phyloP scores from a whole-genome alignment of 176 grass and related monocot species.

The Bothriochloa decipiens region DNA sequence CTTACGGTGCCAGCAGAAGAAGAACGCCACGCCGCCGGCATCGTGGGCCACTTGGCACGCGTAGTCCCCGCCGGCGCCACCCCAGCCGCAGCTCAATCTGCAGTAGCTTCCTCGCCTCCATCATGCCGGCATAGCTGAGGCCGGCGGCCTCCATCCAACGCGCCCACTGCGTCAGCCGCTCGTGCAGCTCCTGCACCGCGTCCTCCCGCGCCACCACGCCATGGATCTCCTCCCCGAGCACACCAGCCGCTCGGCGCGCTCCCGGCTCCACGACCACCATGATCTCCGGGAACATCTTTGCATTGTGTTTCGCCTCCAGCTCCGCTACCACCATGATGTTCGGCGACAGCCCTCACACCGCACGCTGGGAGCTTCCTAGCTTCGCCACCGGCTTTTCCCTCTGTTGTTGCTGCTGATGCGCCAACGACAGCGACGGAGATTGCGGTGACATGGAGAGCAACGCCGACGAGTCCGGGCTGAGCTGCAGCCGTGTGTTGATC shows the following conservation, averaged over 20 bases:
- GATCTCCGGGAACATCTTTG: background rate
- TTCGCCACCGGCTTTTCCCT: background rate
- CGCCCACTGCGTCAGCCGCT: slow-evolving; percentile 45
- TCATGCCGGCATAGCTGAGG: slow-evolving; percentile 29
- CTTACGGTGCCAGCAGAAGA: slow-evolving; percentile 58
- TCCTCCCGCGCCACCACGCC: slow-evolving; percentile 41
- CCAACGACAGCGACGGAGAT: background rate
- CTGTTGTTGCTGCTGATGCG: background rate
- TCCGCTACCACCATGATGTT: background rate
- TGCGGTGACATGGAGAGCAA: slow-evolving; percentile 20
- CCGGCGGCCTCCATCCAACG: slow-evolving; percentile 44
- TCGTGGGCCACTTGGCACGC: slow-evolving; percentile 53
- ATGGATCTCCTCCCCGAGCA: background rate
- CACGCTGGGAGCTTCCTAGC: background rate
- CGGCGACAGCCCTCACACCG: background rate
- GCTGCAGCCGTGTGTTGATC: slow-evolving; percentile 55
- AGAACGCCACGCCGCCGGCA: slow-evolving; percentile 34
- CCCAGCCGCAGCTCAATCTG: slow-evolving; percentile 48
- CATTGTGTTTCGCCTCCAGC: too few relatives aligned
- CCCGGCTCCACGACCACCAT: slow-evolving; percentile 25
- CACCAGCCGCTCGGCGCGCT: slow-evolving; percentile 19
- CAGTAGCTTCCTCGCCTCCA: slow-evolving; percentile 57
- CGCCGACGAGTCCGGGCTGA: slow-evolving; percentile 48
- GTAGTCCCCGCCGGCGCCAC: background rate
- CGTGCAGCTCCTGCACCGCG: slow-evolving; percentile 45